phyloP scores from a whole-genome alignment of 2,329 filamentous ascomycete species.

The Penicillium polonicum region DNA sequence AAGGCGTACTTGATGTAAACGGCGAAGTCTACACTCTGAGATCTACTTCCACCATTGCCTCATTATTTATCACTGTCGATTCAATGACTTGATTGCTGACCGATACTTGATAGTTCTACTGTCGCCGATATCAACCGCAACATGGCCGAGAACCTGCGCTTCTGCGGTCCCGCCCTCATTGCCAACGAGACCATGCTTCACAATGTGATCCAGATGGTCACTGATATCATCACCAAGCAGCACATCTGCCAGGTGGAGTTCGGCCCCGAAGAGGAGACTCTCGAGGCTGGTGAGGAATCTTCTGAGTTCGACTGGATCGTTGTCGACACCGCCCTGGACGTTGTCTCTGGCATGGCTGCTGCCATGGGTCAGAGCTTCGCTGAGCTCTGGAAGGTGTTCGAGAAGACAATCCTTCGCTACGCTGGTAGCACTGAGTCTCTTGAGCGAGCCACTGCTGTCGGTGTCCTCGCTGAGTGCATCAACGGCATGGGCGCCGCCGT shows the following conservation, averaged over 20 bases:
- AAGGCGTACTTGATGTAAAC: constrained; percentile 84
- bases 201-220: constrained; percentile 72
- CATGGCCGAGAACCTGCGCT: constrained; percentile 83
- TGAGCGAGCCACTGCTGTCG: constrained; percentile 86
- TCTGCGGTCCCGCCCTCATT: constrained; percentile 83
- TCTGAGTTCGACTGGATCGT: constrained; percentile 98
- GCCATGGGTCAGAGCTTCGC: constrained; percentile 78
- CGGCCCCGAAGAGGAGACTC: constrained; percentile 74
- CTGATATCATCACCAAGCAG: constrained; percentile 79
- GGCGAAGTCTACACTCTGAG: constrained; percentile 58
- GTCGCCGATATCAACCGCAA: constrained; percentile 96
- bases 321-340: constrained; percentile 90
- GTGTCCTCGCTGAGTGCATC: constrained; percentile 87
- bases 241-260: constrained; percentile 93
- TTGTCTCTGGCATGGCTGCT: constrained; percentile 77
- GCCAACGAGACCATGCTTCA: constrained; percentile 70
- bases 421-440: constrained; percentile 80
- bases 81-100: constrained; percentile 35
- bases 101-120: constrained; percentile 61
- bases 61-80: constrained; percentile 17
- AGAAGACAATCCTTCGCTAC: constrained; percentile 86
- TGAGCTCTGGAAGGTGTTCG: constrained; percentile 93
- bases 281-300: constrained; percentile 70
- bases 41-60: constrained; percentile 25
- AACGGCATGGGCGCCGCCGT: constrained; percentile 79